Conservation (phyloP, 2,329 filamentous ascomycete genomes). For the Penicillium hesseltinei region DNA sequence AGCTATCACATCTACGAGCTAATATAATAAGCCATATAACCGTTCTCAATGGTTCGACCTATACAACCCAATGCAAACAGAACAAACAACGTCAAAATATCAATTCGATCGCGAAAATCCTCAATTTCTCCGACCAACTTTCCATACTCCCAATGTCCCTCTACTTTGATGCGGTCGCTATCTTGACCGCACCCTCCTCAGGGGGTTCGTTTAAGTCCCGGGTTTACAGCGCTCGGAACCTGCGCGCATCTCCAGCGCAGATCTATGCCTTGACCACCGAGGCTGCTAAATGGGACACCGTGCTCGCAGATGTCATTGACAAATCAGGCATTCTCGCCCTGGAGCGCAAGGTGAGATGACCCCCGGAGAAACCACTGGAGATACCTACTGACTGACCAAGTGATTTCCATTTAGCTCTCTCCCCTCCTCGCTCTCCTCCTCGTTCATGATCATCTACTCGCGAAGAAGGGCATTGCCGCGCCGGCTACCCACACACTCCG, state of each 20-base stretch:
- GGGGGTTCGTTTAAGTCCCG: slow-evolving; percentile 86
- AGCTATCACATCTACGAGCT: too few species aligned
- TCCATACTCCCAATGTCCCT: slow-evolving; percentile 69
- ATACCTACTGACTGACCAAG: slow-evolving; percentile 41
- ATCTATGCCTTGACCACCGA: slow-evolving; percentile 86
- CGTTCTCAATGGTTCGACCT: background rate
- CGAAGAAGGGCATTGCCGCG: slow-evolving; percentile 78
- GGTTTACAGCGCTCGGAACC: slow-evolving; percentile 69
- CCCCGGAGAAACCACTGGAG: slow-evolving; percentile 2
- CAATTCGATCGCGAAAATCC: slow-evolving; percentile 6
- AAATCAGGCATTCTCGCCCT: slow-evolving; percentile 69
- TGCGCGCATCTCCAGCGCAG: slow-evolving; percentile 76
- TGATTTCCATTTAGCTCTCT: slow-evolving; percentile 60
- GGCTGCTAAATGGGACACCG: slow-evolving; percentile 82
- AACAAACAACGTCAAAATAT: slow-evolving; percentile 19
- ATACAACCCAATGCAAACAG: slow-evolving; percentile 25
- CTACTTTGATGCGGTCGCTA: slow-evolving; percentile 82
- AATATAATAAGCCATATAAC: background rate
- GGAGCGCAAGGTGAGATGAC: slow-evolving; percentile 73
- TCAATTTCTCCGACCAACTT: slow-evolving; percentile 8
- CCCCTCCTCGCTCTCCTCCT: slow-evolving; percentile 78
- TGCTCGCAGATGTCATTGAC: slow-evolving; percentile 89
- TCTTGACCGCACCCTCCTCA: slow-evolving; percentile 64
- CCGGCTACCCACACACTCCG: slow-evolving; percentile 76
- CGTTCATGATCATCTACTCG: slow-evolving; percentile 78